Evolutionary conservation across 2,329 filamentous ascomycete genomes (phyloP).

Genomic region (Sporothrix phasma): DNA sequence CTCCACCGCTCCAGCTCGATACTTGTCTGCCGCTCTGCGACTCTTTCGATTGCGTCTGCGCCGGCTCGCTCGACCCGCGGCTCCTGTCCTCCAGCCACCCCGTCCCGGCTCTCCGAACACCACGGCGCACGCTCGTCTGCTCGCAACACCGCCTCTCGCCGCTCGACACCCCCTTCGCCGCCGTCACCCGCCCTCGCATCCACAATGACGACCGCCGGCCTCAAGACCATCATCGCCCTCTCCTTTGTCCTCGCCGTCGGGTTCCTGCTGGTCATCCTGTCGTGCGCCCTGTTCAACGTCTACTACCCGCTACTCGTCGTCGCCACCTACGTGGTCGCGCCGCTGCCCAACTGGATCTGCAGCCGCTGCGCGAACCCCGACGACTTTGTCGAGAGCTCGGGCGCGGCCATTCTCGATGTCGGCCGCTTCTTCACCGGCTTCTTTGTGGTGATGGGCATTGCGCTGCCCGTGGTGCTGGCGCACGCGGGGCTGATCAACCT

Average conservation of each 20-base stretch:
- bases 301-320: constrained; percentile 95
- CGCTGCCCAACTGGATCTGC: constrained; percentile 95
- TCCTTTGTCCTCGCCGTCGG: constrained; percentile 98
- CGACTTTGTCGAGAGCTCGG: constrained; percentile 83
- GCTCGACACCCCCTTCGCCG: neutral
- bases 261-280: constrained; percentile 97
- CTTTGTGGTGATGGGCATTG: constrained; percentile 93
- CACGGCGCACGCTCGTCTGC: no score
- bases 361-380: constrained; percentile 79
- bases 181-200: constrained; percentile 7
- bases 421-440: constrained; percentile 92
- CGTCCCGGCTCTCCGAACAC: neutral
- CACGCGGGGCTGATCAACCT: constrained; percentile 74
- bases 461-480: constrained; percentile 77
- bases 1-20: neutral
- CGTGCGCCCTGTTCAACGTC: constrained; percentile 86
- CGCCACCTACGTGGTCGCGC: constrained; percentile 86
- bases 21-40: neutral
- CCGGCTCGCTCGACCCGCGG: neutral
- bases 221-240: constrained; percentile 98
- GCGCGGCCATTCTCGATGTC: constrained; percentile 80
- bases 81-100: neutral
- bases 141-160: neutral
- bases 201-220: constrained; percentile 66
- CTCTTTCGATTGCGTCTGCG: neutral